These are phyloP conservation scores for Pythium brachiatum DNA, from an alignment of 352 stramenopile species.

Conservation along the genomic window DNA sequence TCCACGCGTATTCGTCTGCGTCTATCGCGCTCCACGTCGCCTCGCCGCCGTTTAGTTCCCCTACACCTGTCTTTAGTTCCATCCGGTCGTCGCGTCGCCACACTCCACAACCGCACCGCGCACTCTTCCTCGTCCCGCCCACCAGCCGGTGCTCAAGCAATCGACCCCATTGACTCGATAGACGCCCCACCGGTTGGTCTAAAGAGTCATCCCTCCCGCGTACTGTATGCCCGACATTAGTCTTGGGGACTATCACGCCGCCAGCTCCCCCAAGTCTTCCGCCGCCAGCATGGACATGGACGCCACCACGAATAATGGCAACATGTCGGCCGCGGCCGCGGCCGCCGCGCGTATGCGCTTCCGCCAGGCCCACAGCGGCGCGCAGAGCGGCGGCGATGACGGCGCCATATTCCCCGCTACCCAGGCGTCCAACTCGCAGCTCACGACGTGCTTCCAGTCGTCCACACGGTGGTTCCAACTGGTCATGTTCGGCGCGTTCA, in stretches of 20 bases:
- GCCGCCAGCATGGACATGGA: constrained; percentile 3
- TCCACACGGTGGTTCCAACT: constrained; percentile 84
- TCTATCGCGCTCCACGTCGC: not conserved
- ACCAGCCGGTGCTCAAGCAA: not conserved
- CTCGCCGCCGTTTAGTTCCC: not conserved
- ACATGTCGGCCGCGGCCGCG: not conserved
- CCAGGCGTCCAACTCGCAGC: constrained; percentile 5
- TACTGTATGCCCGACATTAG: constrained; percentile 12
- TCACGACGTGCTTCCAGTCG: constrained; percentile 64
- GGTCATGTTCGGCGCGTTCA: constrained; percentile 79
- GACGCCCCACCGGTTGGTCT: not conserved
- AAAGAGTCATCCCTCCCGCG: constrained; percentile 1
- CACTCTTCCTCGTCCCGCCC: not conserved
- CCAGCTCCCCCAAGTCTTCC: constrained; percentile 22
- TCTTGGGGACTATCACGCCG: constrained; percentile 16
- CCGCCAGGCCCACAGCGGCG: not conserved
- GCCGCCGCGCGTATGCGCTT: constrained; percentile 1
- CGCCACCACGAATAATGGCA: not conserved
- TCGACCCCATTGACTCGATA: not conserved
- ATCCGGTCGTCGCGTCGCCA: not conserved
- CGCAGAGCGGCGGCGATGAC: not conserved
- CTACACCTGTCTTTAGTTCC: not conserved
- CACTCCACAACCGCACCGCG: too few species aligned
- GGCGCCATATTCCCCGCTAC: not conserved
- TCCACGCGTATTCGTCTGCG: not conserved